Base-by-base conservation (phyloP, 2,329 filamentous ascomycete species). In the Penicillium frequentans region DNA sequence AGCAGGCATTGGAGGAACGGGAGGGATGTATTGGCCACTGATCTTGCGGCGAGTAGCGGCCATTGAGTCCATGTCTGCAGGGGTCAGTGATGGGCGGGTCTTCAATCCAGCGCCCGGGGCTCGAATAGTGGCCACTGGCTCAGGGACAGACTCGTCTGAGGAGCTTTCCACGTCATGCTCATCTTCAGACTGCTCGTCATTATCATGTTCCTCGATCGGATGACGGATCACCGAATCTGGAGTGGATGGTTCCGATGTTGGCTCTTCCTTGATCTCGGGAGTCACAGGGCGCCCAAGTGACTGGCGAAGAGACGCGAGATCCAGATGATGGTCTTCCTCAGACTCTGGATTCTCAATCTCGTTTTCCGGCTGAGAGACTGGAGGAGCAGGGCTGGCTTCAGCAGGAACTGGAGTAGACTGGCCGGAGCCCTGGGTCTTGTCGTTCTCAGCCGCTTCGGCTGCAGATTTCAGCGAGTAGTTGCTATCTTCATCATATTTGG, bases 161-260 rank as follows among this genome's bases (percentile, higher is more conserved):
- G 70, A 71, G 31, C 60, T 62, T 16, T 75, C 73, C 1, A 65
- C 67, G 11, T 70, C 63, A 11, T 62, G 43, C n/a, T 56, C 54
- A 1, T 57, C 50, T 5, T 57, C 50, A 14, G 50, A 52, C 3
- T 60, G 37, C 2, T 60, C 67, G 7, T 70, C 66, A 3, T 63
- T 67, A 7, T 64, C 69, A 10, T 82, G 78, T 9, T 81, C 77
- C 1, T 79, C 76, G 48, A 90, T 73, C 2, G 87, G 86, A 68
- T 93, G 90, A 60, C 90, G 90, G 62, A 97, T 93, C 23, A 98
- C 93, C 7, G 93, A 98, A 49, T 92, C 90, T 14, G 93, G 93
- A 8, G 91, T 96, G 33, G 86, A 84, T 10, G 86, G 86, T 60
- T 89, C 87, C 3, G 76, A 75, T 1, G 84, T 77, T 1, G 83